phyloP scores from a whole-genome alignment of 2,329 filamentous ascomycete species.

The Byssothecium circinans region DNA sequence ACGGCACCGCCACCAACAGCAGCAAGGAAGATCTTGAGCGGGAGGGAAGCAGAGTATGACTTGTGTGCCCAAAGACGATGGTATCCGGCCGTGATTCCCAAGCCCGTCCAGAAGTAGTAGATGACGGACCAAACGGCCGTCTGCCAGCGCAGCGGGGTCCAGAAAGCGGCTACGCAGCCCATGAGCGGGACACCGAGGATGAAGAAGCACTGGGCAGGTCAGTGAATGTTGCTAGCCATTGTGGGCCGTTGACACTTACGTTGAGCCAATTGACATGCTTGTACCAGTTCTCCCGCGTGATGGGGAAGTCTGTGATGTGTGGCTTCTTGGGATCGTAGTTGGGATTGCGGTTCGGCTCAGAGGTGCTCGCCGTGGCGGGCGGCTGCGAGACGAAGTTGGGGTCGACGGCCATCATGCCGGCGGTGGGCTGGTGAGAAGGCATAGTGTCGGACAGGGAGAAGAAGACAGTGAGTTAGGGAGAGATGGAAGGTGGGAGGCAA shows the following conservation, averaged over 20 bases:
- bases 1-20: constrained; percentile 53
- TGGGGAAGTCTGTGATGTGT: constrained; percentile 81
- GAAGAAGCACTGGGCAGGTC: constrained; percentile 68
- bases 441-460: constrained; percentile 35
- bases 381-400: constrained; percentile 52
- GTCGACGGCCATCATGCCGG: constrained; percentile 53
- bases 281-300: constrained; percentile 83
- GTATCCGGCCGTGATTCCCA: constrained; percentile 63
- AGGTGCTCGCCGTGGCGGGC: constrained; percentile 51
- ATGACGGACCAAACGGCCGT: constrained; percentile 73
- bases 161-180: constrained; percentile 75
- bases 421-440: constrained; percentile 56
- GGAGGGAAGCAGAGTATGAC: constrained; percentile 49
- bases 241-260: constrained; percentile 48
- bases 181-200: constrained; percentile 77
- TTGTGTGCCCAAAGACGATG: constrained; percentile 73
- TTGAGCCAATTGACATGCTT: constrained; percentile 96
- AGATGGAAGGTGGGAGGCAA: constrained; percentile 14
- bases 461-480: constrained; percentile 7
- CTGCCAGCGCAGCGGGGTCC: constrained; percentile 73
- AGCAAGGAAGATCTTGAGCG: constrained; percentile 54
- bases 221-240: constrained; percentile 5
- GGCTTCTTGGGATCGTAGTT: constrained; percentile 69
- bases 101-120: constrained; percentile 83
- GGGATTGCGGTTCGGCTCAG: constrained; percentile 56